These are phyloP conservation scores for Emericellopsis terricola DNA, from an alignment of 495 filamentous ascomycete species.

Conservation along the genomic window DNA sequence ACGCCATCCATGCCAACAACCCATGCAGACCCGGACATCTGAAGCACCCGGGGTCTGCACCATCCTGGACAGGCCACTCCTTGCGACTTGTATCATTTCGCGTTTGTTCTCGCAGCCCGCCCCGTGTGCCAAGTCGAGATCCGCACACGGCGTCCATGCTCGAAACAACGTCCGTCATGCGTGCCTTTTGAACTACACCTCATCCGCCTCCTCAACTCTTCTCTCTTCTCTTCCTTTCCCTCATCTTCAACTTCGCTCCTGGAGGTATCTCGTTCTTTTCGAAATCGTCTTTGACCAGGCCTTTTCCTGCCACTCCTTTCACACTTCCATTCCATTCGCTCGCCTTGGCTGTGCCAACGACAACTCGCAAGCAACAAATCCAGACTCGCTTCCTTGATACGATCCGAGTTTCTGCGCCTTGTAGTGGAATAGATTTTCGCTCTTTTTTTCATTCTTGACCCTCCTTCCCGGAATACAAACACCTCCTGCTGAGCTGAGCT, in stretches of 20 bases:
- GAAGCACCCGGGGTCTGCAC: too few species aligned
- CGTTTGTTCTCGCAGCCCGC: too few species aligned
- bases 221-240: constrained; percentile 11
- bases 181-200: too few species aligned
- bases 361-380: constrained; percentile 1
- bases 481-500: constrained; percentile 6
- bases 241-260: constrained; percentile 11
- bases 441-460: constrained; percentile 11
- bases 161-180: too few species aligned
- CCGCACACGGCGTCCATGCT: too few species aligned
- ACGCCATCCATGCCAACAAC: too few species aligned
- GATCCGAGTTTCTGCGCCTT: constrained; percentile 14
- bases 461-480: constrained; percentile 6
- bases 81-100: too few species aligned
- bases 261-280: constrained; percentile 1
- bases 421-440: constrained; percentile 32
- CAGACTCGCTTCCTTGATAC: constrained; percentile 9
- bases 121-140: too few species aligned
- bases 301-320: constrained; percentile 3
- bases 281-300: neutral
- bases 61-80: too few species aligned
- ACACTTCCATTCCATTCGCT: constrained; percentile 4
- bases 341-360: neutral
- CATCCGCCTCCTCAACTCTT: constrained; percentile 7
- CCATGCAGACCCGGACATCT: too few species aligned